phyloP scores from a whole-genome alignment of 2,329 filamentous ascomycete genomes.

The Penicillium rolfsii region DNA sequence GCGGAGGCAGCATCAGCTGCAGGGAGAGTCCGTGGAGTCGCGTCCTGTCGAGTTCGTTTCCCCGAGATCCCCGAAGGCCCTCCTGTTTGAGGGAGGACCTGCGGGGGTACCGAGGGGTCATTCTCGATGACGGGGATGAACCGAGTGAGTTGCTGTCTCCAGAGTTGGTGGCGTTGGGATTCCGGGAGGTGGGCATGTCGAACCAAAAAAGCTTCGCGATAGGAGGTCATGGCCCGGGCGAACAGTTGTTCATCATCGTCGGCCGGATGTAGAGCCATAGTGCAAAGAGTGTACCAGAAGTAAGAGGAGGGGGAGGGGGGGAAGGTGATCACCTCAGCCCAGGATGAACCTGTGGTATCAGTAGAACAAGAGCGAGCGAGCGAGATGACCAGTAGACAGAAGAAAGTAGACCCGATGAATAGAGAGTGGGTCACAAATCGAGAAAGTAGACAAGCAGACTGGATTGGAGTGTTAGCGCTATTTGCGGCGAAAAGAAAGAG shows the following conservation, averaged over 20 bases:
- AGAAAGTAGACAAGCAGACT: neutral
- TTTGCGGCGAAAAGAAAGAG: neutral
- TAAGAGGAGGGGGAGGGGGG: neutral
- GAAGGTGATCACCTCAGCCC: conserved; percentile 12
- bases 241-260: conserved; percentile 46
- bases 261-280: conserved; percentile 39
- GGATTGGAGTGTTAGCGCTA: neutral
- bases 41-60: conserved; percentile 48
- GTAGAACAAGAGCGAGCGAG: conserved; percentile 28
- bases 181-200: conserved; percentile 47
- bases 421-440: neutral
- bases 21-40: conserved; percentile 43
- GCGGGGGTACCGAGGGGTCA: conserved; percentile 18
- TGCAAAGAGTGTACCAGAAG: conserved; percentile 12
- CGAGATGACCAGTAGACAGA: too few species aligned
- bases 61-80: conserved; percentile 38
- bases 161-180: conserved; percentile 46
- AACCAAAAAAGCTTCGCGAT: conserved; percentile 48
- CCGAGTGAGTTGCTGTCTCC: conserved; percentile 44
- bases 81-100: conserved; percentile 3
- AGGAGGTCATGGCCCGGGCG: conserved; percentile 46
- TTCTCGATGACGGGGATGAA: conserved; percentile 40
- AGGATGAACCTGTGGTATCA: conserved; percentile 37
- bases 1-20: neutral
- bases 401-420: neutral